Evolutionary conservation across 768 basidiomycete species (phyloP).

Genomic region (Lactifluus echinatus): DNA sequence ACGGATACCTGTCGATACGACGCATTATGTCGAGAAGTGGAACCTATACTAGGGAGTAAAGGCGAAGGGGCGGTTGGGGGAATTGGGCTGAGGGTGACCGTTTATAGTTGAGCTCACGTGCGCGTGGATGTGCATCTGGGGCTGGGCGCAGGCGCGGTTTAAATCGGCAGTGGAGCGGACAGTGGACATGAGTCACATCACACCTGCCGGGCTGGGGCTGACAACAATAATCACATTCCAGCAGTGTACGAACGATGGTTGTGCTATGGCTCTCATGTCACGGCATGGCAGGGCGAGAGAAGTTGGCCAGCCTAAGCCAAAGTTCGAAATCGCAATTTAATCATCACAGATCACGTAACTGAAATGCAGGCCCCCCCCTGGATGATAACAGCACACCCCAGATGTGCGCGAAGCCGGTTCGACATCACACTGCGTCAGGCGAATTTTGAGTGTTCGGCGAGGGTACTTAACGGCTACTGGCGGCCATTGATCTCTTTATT

Average conservation of each 20-base stretch:
- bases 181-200: too few relatives aligned
- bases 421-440: constrained; percentile 65
- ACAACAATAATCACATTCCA: too few relatives aligned
- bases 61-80: neutral
- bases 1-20: neutral
- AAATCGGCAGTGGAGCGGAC: too few relatives aligned
- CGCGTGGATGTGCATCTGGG: too few relatives aligned
- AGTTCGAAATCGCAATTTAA: neutral
- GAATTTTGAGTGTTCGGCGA: constrained; percentile 34
- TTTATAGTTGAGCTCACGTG: too few relatives aligned
- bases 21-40: neutral
- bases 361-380: constrained; percentile 47
- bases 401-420: constrained; percentile 44
- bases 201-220: too few relatives aligned
- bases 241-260: too few relatives aligned
- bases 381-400: constrained; percentile 45
- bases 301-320: neutral
- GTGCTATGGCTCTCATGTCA: neutral
- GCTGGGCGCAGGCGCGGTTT: too few relatives aligned
- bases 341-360: neutral
- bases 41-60: neutral
- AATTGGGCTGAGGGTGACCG: neutral
- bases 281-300: neutral
- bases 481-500: constrained; percentile 34
- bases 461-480: constrained; percentile 50